A percentile compares a stretch with the other conserved stretches of the same genome.
Conservation (phyloP, 225 moss, liverwort and hornwort species). For the Lunularia cruciata region DNA sequence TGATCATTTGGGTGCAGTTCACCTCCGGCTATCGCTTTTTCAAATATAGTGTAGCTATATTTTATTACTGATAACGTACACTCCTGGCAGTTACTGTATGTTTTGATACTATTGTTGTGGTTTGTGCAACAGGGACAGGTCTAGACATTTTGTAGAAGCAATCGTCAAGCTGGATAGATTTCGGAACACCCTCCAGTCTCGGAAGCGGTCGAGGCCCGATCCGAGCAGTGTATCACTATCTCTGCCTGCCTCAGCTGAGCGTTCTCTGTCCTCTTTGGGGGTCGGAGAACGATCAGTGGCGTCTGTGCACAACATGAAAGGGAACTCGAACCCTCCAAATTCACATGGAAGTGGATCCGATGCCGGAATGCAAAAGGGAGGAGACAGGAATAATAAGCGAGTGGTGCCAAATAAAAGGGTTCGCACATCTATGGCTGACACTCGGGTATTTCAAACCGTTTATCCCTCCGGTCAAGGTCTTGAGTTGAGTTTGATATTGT, state of each 20-base stretch:
- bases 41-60: too few relatives aligned
- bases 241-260: conserved; percentile 37
- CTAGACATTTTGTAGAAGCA: conserved; percentile 48
- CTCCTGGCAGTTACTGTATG: neutral
- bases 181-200: conserved; percentile 44
- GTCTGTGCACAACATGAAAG: conserved; percentile 62
- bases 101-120: neutral
- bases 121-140: conserved; percentile 47
- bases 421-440: conserved; percentile 91
- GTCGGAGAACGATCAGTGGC: conserved; percentile 62
- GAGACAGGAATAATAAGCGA: conserved; percentile 70
- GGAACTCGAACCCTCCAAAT: conserved; percentile 54
- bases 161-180: conserved; percentile 62
- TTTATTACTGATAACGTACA: too few relatives aligned
- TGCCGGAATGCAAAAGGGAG: conserved; percentile 53
- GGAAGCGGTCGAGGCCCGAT: conserved; percentile 75
- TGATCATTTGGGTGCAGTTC: neutral
- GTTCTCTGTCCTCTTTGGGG: conserved; percentile 62
- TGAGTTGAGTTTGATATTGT: too few relatives aligned
- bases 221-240: conserved; percentile 30
- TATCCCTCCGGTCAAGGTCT: too few relatives aligned
- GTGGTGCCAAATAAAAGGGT: conserved; percentile 74
- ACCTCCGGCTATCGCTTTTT: too few relatives aligned
- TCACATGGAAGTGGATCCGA: conserved; percentile 56
- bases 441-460: conserved; percentile 58